Base-by-base conservation (phyloP, 1,284 basidiomycete genomes). In the Puccinia hordei region DNA sequence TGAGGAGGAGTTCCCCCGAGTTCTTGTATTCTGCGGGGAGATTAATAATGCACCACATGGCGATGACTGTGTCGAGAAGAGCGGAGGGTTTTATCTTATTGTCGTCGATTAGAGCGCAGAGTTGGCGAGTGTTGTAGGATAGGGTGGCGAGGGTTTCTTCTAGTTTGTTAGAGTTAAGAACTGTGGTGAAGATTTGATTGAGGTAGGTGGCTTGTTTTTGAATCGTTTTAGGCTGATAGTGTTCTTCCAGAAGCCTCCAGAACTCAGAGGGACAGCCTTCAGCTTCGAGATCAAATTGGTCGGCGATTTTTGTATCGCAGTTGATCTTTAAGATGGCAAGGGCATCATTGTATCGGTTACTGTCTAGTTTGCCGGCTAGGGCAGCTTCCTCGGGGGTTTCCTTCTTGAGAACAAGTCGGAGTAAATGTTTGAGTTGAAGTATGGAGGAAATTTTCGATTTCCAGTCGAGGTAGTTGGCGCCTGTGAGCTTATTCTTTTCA, bases 51-150 rank as follows among this genome's bases (percentile, higher is more conserved):
- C n/a, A n/a, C n/a, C n/a, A n/a, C n/a, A n/a, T n/a, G n/a, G n/a
- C n/a, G n/a, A n/a, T n/a, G n/a, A n/a, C n/a, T n/a, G n/a, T n/a
- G n/a, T n/a, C n/a, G n/a, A n/a, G n/a, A n/a, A n/a, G n/a, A n/a
- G n/a, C n/a, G n/a, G n/a, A n/a, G n/a, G n/a, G n/a, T n/a, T n/a
- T n/a, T n/a, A 61, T 55, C 27, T 27, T 53, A 10, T 17, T 10
- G 33, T 72, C 41, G 69, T 72, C 69, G 12, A 72, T 72, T 3
- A 72, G 49, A 4, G 46, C 30, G 24, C 69, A 72, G 41, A 72
- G 46, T 51, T 72, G 41, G 4, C 35, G 57, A 24, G 53, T 57
- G 53, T 57, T 57, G 19, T 57, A 22, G 53, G 53, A 57, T 19
- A 65, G 61, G 22, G 61, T 19, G 22, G 30, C 6, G 3, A 65